These are phyloP conservation scores for Achlya hypogyna DNA, from an alignment of 352 stramenopile species.

Conservation along the genomic window DNA sequence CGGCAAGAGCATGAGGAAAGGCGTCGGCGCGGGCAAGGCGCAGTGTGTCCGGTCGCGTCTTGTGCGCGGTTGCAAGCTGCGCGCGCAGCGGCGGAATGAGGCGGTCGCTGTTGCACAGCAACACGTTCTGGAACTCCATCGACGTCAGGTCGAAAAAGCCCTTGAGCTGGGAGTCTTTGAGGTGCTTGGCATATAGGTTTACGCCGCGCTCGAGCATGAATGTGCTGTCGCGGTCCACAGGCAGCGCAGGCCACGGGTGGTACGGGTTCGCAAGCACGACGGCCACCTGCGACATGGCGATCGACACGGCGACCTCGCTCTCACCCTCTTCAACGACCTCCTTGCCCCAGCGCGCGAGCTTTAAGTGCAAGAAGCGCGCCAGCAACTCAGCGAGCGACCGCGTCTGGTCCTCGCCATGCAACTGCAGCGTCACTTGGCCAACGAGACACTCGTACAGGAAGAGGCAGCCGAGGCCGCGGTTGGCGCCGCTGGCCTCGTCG, in stretches of 20 bases:
- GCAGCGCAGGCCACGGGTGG: conserved; percentile 44
- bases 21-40: background rate
- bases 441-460: conserved; percentile 82
- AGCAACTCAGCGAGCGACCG: conserved; percentile 70
- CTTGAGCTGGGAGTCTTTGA: conserved; percentile 66
- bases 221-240: conserved; percentile 56
- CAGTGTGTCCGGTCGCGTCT: conserved; percentile 26
- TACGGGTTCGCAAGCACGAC: conserved; percentile 52
- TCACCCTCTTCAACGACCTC: conserved; percentile 79
- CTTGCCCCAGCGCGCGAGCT: conserved; percentile 73
- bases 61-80: conserved; percentile 55
- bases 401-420: conserved; percentile 64
- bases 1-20: conserved; percentile 20
- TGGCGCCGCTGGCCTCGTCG: conserved; percentile 74
- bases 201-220: conserved; percentile 61
- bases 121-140: conserved; percentile 49
- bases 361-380: conserved; percentile 69
- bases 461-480: conserved; percentile 64
- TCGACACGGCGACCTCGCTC: conserved; percentile 64
- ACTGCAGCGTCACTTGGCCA: conserved; percentile 44
- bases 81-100: conserved; percentile 49
- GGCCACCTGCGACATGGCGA: conserved; percentile 65
- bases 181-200: conserved; percentile 77
- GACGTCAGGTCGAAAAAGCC: conserved; percentile 75
- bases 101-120: conserved; percentile 42